Evolutionary conservation across 2,329 filamentous ascomycete species (phyloP).

Genomic region (Aspergillus fructus): DNA sequence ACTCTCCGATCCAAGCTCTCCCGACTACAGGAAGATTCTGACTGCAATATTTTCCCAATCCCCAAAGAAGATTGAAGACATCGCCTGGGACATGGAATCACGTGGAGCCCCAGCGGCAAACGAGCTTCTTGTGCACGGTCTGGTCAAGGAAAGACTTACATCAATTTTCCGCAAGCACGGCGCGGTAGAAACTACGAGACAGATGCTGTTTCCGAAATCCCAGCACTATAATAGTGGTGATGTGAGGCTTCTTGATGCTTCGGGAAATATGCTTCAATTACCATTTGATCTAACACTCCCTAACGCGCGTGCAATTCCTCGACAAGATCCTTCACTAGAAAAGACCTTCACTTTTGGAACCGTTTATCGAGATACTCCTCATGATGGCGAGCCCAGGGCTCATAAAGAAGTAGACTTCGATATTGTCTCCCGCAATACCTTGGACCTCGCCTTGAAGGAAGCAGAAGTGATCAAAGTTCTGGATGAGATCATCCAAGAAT

Average conservation of each 20-base stretch:
- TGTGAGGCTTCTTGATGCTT: conserved; percentile 76
- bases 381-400: conserved; percentile 76
- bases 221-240: conserved; percentile 72
- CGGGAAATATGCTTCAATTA: conserved; percentile 87
- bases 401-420: conserved; percentile 95
- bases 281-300: conserved; percentile 91
- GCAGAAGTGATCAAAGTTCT: conserved; percentile 92
- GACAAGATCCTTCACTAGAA: conserved; percentile 60
- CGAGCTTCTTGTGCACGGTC: conserved; percentile 64
- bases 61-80: conserved; percentile 76
- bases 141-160: conserved; percentile 72
- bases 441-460: conserved; percentile 85
- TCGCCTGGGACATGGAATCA: conserved; percentile 70
- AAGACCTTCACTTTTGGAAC: conserved; percentile 84
- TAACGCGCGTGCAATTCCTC: conserved; percentile 79
- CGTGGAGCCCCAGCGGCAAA: conserved; percentile 51
- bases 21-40: conserved; percentile 87
- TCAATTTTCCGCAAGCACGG: conserved; percentile 86
- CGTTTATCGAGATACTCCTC: conserved; percentile 77
- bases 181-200: conserved; percentile 75
- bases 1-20: conserved; percentile 72
- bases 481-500: conserved; percentile 81
- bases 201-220: conserved; percentile 77
- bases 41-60: conserved; percentile 77
- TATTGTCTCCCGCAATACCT: conserved; percentile 77